These are phyloP conservation scores for Tylopilus balloui DNA, from an alignment of 768 basidiomycete genomes.

Conservation along the genomic window DNA sequence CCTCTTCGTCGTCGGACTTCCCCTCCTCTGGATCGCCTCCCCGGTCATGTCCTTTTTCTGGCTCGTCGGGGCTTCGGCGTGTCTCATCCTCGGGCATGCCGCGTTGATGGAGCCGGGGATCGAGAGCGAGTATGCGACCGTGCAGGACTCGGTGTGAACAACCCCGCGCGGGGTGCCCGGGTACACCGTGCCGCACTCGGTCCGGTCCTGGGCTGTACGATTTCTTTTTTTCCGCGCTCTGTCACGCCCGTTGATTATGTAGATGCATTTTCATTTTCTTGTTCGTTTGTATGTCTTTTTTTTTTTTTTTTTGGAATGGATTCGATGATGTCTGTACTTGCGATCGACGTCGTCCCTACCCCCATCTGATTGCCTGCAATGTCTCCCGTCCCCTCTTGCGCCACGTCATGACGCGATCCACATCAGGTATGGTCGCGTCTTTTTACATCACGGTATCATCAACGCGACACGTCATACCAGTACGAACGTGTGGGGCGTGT, in stretches of 20 bases:
- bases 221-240: neutral
- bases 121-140: constrained; percentile 84
- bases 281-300: no score
- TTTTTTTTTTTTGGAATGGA: neutral
- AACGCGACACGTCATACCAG: no score
- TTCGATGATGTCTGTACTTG: neutral
- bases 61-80: constrained; percentile 82
- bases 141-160: constrained; percentile 58
- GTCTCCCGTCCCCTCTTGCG: neutral
- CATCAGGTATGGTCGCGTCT: no score
- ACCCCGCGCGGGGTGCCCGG: no score
- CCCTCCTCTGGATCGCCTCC: constrained; percentile 75
- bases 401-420: no score
- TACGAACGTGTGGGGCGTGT: no score
- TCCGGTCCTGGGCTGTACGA: no score
- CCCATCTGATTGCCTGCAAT: neutral
- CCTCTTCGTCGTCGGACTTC: constrained; percentile 89
- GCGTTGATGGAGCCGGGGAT: constrained; percentile 89
- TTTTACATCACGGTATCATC: no score
- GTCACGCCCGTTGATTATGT: no score
- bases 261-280: no score
- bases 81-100: constrained; percentile 85
- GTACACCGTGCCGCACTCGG: neutral
- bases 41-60: constrained; percentile 87
- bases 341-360: no score